Percentiles rank a stretch among this genome's conserved stretches.
Conservation (phyloP, 805 yeast genomes). For the Scheffersomyces lignosus region DNA sequence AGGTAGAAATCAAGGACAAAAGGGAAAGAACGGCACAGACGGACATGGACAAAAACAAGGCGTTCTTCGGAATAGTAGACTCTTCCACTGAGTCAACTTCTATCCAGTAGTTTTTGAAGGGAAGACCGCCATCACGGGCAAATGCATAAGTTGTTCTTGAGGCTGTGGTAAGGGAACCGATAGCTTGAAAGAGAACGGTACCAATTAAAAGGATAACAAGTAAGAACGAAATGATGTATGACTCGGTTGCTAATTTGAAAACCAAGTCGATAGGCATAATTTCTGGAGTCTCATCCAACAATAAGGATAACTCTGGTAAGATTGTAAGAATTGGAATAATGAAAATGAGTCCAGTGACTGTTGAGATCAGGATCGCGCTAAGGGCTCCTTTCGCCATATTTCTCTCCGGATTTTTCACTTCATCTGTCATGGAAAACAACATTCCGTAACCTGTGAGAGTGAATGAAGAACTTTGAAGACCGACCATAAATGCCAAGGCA, state of each 20-base stretch:
- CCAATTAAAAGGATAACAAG: slow-evolving; percentile 66
- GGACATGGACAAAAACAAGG: slow-evolving; percentile 62
- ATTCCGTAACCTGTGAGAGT: slow-evolving; percentile 83
- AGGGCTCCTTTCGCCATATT: slow-evolving; percentile 75
- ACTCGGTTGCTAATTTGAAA: slow-evolving; percentile 68
- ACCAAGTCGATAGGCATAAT: slow-evolving; percentile 79
- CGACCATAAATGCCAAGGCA: slow-evolving; percentile 69
- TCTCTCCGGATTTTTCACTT: slow-evolving; percentile 71
- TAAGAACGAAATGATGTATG: slow-evolving; percentile 66
- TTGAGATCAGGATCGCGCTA: slow-evolving; percentile 61
- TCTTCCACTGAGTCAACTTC: slow-evolving; percentile 58
- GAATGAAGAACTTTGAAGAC: slow-evolving; percentile 75
- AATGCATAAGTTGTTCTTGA: slow-evolving; percentile 81
- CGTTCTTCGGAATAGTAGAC: slow-evolving; percentile 67
- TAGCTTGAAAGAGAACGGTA: slow-evolving; percentile 71
- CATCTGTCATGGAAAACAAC: slow-evolving; percentile 80
- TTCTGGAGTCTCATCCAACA: slow-evolving; percentile 60
- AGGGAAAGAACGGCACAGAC: slow-evolving; percentile 61
- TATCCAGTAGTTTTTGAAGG: slow-evolving; percentile 63
- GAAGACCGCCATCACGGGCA: slow-evolving; percentile 82
- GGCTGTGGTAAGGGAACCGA: slow-evolving; percentile 78
- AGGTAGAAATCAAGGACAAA: slow-evolving; percentile 64
- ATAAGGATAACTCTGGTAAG: slow-evolving; percentile 59
- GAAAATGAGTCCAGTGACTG: slow-evolving; percentile 69
- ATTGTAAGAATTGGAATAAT: slow-evolving; percentile 71